Base-by-base conservation (phyloP, 768 basidiomycete species). In the Lyophyllum decastes region DNA sequence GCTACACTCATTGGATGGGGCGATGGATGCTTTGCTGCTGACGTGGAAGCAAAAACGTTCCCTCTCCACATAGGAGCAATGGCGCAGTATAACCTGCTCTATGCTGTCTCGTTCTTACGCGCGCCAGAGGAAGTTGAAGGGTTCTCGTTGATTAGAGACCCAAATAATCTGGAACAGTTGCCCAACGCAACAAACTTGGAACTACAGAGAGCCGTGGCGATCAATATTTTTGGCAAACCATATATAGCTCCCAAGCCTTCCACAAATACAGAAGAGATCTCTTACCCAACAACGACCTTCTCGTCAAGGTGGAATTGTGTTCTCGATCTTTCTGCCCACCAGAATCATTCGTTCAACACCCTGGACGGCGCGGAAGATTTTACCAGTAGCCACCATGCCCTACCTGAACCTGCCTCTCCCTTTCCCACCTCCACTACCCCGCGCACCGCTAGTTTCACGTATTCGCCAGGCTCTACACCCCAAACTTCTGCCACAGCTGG, bases 281-380 rank as follows among this genome's bases (percentile, higher is more conserved):
- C 66, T 1, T 92, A 86, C 62, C 92, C 90, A 0, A 92, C 94
- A 8, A 76, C 73, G 12, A 78, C 84, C 0, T 97, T 95, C 70
- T 83, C 87, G 0, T 95, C 94, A 0, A 78, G 88, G 27, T 97
- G 95, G 95, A 96, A 93, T 62, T 95, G 93, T 62, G 77, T 92
- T 1, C 83, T 97, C 19, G 92, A 95, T 69, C 78, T 97, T n/a
- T 70, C 78, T 7, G 68, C 78, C 17, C 72, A 76, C 25, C 76
- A 74, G 34, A 49, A 50, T 3, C 70, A 70, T n/a, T 54, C 65
- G 17, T 59, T 68, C 5, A 73, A 75, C 24, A 53, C 71, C 2
- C 57, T 71, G 11, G 73, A 77, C 40, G 68, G 65, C 0, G 65
- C 68, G 1, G 76, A 76, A 44, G 70, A 74, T 4, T 61, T 67